A percentile compares a stretch with the other conserved stretches of the same genome.
phyloP scores from a whole-genome alignment of 2,329 filamentous ascomycete species.

The Pleomassaria siparia region DNA sequence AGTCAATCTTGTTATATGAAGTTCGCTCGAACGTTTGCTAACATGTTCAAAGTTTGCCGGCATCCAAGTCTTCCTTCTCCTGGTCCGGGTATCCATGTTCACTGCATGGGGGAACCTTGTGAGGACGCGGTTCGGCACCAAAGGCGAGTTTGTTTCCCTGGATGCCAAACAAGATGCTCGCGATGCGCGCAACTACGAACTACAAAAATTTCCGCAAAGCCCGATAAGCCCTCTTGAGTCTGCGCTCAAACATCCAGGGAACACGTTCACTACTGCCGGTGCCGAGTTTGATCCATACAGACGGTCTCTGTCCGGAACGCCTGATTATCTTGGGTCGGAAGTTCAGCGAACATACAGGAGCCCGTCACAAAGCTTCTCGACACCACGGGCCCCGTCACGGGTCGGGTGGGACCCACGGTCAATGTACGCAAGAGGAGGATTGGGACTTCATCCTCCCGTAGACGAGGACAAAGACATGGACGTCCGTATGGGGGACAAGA shows the following conservation, averaged over 20 bases:
- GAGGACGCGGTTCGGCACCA: constrained; percentile 50
- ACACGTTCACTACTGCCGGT: constrained; percentile 28
- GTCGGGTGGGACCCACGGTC: constrained; percentile 42
- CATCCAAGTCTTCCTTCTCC: constrained; percentile 78
- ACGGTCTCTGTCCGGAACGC: constrained; percentile 25
- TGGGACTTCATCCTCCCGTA: constrained; percentile 41
- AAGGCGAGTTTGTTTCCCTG: constrained; percentile 84
- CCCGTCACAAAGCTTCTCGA: constrained; percentile 45
- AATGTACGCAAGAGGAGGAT: constrained; percentile 43
- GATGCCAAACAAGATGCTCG: constrained; percentile 61
- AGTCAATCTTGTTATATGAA: constrained; percentile 37
- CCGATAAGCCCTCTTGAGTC: too few species aligned
- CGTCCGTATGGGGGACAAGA: constrained; percentile 24
- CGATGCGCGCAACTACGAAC: constrained; percentile 37
- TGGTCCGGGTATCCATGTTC: constrained; percentile 83
- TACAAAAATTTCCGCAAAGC: constrained; percentile 31
- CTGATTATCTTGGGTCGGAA: constrained; percentile 41
- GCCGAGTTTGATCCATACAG: constrained; percentile 25
- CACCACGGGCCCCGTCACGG: constrained; percentile 42
- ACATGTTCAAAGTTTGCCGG: constrained; percentile 61
- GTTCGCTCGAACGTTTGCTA: constrained; percentile 10
- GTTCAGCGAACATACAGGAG: constrained; percentile 42
- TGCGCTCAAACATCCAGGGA: constrained; percentile 32
- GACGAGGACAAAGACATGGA: constrained; percentile 19
- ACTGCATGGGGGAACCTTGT: constrained; percentile 76